Evolutionary conservation across 2,329 filamentous ascomycete species (phyloP), one percentile per base, ranked within the genome.

Genomic region (Fusarium acutatum): DNA sequence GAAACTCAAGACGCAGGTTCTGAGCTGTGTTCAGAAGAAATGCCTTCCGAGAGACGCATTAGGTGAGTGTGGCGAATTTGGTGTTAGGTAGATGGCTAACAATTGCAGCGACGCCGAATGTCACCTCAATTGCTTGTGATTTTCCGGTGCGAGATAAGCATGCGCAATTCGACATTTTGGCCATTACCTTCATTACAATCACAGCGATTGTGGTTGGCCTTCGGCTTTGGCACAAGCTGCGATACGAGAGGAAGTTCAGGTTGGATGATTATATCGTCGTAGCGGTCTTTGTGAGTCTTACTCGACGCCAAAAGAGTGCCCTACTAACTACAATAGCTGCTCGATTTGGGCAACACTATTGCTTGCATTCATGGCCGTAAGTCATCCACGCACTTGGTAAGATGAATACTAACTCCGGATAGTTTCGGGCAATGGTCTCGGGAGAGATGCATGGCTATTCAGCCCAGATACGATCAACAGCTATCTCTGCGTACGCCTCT

Each of bases 361-460:
- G 35, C 43, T 7, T 61, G 58, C 3, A 3, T 64, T 30, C 26
- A 62, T 17, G 61, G 61, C 5, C 37, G 60, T 60, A 63, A 28
- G 41, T 30, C 3, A 7, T 6, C 1, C 4, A 5, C 7, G 2
- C 3, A 17, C 15, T 30, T 20, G 3, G 2, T 3, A 4, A 2
- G 10, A 11, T 17, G 2, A 22, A 20, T 24, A 6, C 28, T 60
- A 11, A 63, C 20, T 14, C 14, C 4, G 3, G 6, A 35, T 9
- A 65, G 63, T 71, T 7, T 69, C 43, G 4, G 26, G 13, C 5
- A 66, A 58, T 34, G 69, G 69, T 8, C 46, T 70, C 0, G 69
- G 69, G 5, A 56, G 40, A 18, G 67, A 70, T 41, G 22, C 64
- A 12, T 71, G 66, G 69, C 28, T 22, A 3, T 50, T 71, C 28